Evolutionary conservation across 2,329 filamentous ascomycete species (phyloP).

Genomic region (Monosporascus sp.): DNA sequence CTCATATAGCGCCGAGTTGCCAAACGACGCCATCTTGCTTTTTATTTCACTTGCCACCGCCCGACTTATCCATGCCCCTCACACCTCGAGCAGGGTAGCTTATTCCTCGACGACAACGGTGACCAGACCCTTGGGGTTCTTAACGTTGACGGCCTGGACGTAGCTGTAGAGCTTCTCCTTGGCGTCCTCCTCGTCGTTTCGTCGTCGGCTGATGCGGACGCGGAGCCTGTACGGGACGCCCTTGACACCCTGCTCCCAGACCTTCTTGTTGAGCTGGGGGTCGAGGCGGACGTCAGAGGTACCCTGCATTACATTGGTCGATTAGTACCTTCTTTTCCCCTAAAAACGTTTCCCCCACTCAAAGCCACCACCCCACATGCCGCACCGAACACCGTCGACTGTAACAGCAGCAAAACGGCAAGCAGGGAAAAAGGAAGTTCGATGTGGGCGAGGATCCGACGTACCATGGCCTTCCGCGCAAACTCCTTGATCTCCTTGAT

Average conservation of each 20-base stretch:
- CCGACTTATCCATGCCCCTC: slow-evolving; percentile 13
- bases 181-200: slow-evolving; percentile 99
- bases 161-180: slow-evolving; percentile 99
- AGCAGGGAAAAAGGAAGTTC: neutral
- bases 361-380: neutral
- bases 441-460: slow-evolving; percentile 29
- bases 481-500: slow-evolving; percentile 99
- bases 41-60: slow-evolving; percentile 19
- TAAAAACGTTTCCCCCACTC: neutral
- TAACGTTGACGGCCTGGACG: slow-evolving; percentile 99
- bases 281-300: slow-evolving; percentile 96
- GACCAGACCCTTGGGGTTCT: slow-evolving; percentile 96
- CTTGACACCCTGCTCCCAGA: slow-evolving; percentile 99
- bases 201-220: slow-evolving; percentile 97
- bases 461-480: slow-evolving; percentile 92
- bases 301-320: slow-evolving; percentile 52
- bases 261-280: slow-evolving; percentile 99
- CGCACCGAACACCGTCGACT: neutral
- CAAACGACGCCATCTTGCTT: slow-evolving; percentile 14
- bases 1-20: slow-evolving; percentile 9
- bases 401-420: neutral
- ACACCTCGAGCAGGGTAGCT: neutral
- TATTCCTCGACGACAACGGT: slow-evolving; percentile 81
- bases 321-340: neutral
- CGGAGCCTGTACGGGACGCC: slow-evolving; percentile 96